Conservation (phyloP, 495 filamentous ascomycete species). For the Neurospora sp. region DNA sequence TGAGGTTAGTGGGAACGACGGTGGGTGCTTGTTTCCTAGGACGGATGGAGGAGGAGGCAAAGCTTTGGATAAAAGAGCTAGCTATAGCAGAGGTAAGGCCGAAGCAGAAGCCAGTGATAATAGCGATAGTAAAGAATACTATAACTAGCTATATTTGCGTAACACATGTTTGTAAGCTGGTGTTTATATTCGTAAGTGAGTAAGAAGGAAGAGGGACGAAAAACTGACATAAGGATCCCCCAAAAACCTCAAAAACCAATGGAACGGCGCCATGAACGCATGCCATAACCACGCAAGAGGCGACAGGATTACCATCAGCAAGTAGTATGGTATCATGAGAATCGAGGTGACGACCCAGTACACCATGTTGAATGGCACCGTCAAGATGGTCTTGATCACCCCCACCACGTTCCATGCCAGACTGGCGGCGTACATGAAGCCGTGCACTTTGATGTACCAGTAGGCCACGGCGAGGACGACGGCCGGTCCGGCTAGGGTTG, state of each 20-base stretch:
- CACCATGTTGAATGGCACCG: background rate
- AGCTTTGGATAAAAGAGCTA: background rate
- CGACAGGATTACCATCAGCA: background rate
- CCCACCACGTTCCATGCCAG: background rate
- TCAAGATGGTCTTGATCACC: background rate
- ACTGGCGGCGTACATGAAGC: background rate
- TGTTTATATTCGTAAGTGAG: background rate
- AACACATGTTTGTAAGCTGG: too few relatives aligned
- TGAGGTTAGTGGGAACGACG: background rate
- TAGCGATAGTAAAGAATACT: background rate
- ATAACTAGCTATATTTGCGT: background rate
- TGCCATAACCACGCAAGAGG: background rate
- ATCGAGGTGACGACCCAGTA: background rate
- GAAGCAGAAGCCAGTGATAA: background rate
- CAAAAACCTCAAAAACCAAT: background rate
- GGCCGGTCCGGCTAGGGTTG: slow-evolving; percentile 23
- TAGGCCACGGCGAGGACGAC: background rate
- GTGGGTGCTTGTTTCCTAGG: background rate
- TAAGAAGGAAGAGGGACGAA: background rate
- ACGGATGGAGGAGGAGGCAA: background rate
- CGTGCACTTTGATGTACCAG: background rate
- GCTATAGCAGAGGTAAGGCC: background rate
- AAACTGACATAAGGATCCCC: background rate
- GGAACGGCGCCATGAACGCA: background rate
- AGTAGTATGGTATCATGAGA: background rate